Base-by-base conservation (phyloP, 768 basidiomycete genomes). In the Russula emetica region DNA sequence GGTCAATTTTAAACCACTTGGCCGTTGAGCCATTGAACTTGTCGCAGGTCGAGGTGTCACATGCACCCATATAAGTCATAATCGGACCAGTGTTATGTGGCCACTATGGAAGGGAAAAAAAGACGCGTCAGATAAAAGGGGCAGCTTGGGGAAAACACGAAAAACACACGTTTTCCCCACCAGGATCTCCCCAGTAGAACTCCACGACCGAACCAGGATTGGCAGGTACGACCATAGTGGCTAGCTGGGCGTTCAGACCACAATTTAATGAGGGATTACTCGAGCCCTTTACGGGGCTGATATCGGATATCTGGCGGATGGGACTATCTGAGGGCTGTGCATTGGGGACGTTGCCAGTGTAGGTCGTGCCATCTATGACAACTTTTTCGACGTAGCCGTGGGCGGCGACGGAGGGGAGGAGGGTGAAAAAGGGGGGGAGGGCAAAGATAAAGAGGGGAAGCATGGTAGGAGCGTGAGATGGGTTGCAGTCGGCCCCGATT, bases 191-290 rank as follows among this genome's bases (percentile, higher is more conserved):
- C 87, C 87, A 88, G 56, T 75, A 70, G 66, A 87, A 83, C 5
- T 75, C 71, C 6, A 88, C 45, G 0, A 58, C 55, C 69, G 81
- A 82, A 13, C 85, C 86, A 2, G 87, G 84, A 52, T 83, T 84
- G n/a, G 80, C 85, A 36, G 78, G 67, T 1, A 78, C 83, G 45
- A 82, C 77, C 51, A 78, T 72, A 4, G 76, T 55, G 1, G 83
- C 86, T 0, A 76, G 71, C 44, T 76, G 72, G 1, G 84, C 80
- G 22, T 78, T 70, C n/a, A 75, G 73, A 8, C 87, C 88, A 64
- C 87, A 89, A 71, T 81, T 86, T 5, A 86, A 28, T 47, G 73
- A 75, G 3, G 79, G 69, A 67, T 85, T 87, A 45, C 36, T 72
- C 14, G 84, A 79, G 47, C 82, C 83, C 70, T 87, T 81, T 63